Evolutionary conservation across 176 grass and related monocot genomes (phyloP).

Genomic region (Oryza officinalis): DNA sequence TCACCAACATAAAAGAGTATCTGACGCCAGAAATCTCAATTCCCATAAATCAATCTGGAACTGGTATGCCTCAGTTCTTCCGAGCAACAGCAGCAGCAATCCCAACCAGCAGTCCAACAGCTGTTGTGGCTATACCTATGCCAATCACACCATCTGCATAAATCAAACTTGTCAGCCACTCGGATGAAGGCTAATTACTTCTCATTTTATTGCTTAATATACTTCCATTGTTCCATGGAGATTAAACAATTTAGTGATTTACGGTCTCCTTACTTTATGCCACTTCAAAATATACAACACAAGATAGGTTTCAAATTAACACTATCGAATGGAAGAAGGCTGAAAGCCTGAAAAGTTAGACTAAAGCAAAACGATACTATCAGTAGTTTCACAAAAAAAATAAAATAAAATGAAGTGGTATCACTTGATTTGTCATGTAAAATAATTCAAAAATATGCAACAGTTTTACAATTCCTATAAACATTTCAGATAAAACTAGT

Average conservation of each 20-base stretch:
- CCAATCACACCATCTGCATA: slow-evolving; percentile 62
- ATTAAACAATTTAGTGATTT: neutral
- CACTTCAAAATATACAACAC: neutral
- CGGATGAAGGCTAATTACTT: neutral
- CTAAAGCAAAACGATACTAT: neutral
- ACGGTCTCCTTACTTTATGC: neutral
- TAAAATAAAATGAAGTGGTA: neutral
- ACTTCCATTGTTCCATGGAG: neutral
- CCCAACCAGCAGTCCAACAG: slow-evolving; percentile 52
- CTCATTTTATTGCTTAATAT: neutral
- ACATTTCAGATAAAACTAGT: neutral
- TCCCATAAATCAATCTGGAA: neutral
- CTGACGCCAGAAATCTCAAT: neutral
- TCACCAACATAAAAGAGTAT: neutral
- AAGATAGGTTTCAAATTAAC: neutral
- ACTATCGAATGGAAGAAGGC: neutral
- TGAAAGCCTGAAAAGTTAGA: neutral
- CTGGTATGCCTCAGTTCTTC: slow-evolving; percentile 33
- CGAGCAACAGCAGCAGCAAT: slow-evolving; percentile 51
- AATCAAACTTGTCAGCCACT: neutral
- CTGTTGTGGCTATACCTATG: slow-evolving; percentile 63
- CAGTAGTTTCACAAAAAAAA: neutral
- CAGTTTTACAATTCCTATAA: neutral
- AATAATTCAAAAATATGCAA: neutral
- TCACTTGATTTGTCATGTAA: neutral